phyloP scores from a whole-genome alignment of 306 rosid species.

The Fagus sylvatica region DNA sequence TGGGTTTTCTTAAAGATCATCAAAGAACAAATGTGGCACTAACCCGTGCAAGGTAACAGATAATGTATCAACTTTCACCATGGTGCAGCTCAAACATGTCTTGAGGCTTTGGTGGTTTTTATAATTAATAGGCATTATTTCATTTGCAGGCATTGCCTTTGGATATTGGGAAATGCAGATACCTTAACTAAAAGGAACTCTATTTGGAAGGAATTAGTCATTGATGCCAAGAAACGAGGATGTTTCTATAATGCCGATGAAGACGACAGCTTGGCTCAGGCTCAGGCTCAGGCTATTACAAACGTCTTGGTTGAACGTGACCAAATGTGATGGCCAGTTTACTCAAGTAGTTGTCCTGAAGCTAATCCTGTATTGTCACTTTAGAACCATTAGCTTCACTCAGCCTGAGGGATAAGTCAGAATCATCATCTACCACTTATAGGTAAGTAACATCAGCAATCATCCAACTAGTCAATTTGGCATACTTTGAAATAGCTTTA shows the following conservation, averaged over 20 bases:
- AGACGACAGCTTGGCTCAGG: constrained; percentile 22
- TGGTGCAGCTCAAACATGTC: not conserved
- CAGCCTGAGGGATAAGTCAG: no score
- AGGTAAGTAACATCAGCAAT: no score
- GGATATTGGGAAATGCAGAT: constrained; percentile 38
- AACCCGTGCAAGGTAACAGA: constrained; percentile 39
- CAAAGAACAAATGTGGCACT: constrained; percentile 46
- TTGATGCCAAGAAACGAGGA: constrained; percentile 34
- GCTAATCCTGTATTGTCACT: no score
- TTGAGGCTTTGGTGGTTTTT: not conserved
- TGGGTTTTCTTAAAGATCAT: constrained; percentile 33
- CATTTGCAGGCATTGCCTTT: constrained; percentile 36
- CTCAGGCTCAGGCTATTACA: no score
- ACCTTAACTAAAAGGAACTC: constrained; percentile 26
- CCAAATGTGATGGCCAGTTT: no score
- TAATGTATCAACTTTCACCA: not conserved
- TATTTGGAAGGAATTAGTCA: constrained; percentile 35
- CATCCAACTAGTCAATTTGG: no score
- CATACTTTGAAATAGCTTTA: no score
- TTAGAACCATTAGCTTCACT: no score
- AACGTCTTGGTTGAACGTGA: no score
- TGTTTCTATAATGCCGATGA: constrained; percentile 29
- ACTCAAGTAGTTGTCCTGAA: no score
- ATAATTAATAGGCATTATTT: not conserved
- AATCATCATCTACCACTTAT: no score